Percentiles rank a stretch among this genome's conserved stretches.
Evolutionary conservation across 1,139 yeast species (phyloP).

Genomic region (Scheffersomyces stambukii): DNA sequence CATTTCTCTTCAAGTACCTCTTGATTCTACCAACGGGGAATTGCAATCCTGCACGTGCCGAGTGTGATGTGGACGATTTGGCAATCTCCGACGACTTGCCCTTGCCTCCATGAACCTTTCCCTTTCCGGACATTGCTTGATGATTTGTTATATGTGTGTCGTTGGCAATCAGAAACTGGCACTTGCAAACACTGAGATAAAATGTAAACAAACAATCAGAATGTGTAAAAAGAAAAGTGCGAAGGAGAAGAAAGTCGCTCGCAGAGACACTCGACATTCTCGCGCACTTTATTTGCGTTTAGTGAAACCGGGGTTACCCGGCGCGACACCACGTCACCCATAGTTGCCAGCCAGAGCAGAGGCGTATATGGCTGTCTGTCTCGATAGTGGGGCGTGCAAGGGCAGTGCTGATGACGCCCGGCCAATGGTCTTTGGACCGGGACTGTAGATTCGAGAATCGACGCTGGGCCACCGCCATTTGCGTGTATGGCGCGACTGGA

Average conservation of each 20-base stretch:
- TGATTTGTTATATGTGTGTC: slow-evolving; percentile 1
- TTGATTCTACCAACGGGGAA: slow-evolving; percentile 99
- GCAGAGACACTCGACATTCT: no score
- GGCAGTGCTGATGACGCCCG: no score
- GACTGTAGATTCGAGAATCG: no score
- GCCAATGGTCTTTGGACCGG: no score
- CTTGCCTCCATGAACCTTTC: slow-evolving; percentile 96
- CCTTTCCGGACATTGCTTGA: slow-evolving; percentile 65
- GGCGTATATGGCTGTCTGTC: no score
- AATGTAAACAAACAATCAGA: slow-evolving; percentile 5
- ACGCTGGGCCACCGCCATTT: no score
- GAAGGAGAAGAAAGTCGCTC: slow-evolving; percentile 1
- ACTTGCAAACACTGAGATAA: slow-evolving; percentile 3
- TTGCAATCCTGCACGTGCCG: slow-evolving; percentile 96
- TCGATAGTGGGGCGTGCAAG: no score
- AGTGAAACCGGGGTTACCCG: no score
- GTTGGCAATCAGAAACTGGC: background rate
- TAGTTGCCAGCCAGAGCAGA: no score
- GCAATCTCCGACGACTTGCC: slow-evolving; percentile 79
- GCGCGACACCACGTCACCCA: no score
- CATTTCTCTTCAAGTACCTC: slow-evolving; percentile 87
- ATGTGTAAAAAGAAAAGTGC: slow-evolving; percentile 4
- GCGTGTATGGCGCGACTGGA: no score
- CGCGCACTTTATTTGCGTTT: no score
- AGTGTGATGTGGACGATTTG: slow-evolving; percentile 75